Conservation (phyloP, 1,139 yeast genomes). For the Candida smagusa region DNA sequence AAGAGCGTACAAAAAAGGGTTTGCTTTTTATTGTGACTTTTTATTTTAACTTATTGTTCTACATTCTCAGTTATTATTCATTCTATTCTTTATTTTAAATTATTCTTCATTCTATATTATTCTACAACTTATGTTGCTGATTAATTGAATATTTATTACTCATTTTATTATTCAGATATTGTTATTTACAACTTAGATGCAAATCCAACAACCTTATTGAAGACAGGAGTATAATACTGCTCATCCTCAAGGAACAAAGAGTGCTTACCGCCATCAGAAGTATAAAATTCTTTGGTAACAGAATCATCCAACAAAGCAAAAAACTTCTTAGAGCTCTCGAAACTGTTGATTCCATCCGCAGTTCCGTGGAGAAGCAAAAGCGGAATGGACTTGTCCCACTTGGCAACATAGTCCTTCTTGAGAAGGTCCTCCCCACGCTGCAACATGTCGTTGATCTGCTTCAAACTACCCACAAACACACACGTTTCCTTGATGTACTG, state of each 20-base stretch:
- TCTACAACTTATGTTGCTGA: no score
- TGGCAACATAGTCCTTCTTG: slow-evolving; percentile 37
- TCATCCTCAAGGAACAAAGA: slow-evolving; percentile 44
- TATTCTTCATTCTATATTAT: no score
- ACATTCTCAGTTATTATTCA: no score
- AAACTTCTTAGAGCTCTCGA: slow-evolving; percentile 51
- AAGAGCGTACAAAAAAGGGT: no score
- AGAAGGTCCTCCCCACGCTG: slow-evolving; percentile 55
- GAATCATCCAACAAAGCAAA: slow-evolving; percentile 30
- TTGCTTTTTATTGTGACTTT: no score
- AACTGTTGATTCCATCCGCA: slow-evolving; percentile 49
- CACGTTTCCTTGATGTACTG: slow-evolving; percentile 39
- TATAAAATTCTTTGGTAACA: slow-evolving; percentile 22
- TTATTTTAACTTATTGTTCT: no score
- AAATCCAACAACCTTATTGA: slow-evolving; percentile 37
- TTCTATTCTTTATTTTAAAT: no score
- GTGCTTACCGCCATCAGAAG: slow-evolving; percentile 40
- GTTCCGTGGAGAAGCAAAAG: slow-evolving; percentile 32
- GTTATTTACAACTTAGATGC: slow-evolving; percentile 20
- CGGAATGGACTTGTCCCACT: slow-evolving; percentile 42
- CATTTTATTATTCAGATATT: no score
- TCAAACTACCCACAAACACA: slow-evolving; percentile 41
- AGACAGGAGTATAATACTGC: slow-evolving; percentile 30
- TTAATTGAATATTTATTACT: no score
- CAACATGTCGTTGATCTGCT: slow-evolving; percentile 60